Evolutionary conservation across 106 monocot species (phyloP), one percentile per base, ranked within the genome.

Genomic region (Dioscorea dumetorum): DNA sequence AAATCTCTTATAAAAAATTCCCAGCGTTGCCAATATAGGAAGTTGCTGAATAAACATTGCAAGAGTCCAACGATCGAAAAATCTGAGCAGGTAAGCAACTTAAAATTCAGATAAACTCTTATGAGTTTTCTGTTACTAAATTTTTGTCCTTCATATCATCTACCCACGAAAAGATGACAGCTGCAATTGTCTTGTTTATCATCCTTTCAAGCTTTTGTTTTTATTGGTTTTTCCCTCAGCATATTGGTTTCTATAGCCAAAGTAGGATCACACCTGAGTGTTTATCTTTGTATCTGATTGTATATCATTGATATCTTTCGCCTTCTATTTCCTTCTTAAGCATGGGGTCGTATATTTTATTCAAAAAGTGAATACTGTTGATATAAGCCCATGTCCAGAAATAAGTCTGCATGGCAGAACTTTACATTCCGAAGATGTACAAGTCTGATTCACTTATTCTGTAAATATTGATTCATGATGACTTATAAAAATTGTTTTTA

Each of bases 1-100:
- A 81, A 79, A 78, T 73, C 78, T 62, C 74, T 88, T 15, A 88
- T 88, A 73, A 66, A 70, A 12, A 78, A 88, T 71, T 68, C 76
- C 33, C 71, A 70, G 20, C 68, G 60, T 48, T 87, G 83, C 61
- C 74, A 72, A 4, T 54, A 64, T 50, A 67, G 50, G 65, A 81
- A 49, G 33, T 69, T 88, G 64, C 52, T 84, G 54, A 33, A 24
- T 52, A 84, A 60, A 56, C 80, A 79, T 74, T 84, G 80, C 58
- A 22, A 48, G 32, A 32, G 68, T 51, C 41, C 66, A 41, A 54
- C 50, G 50, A 53, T 33, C 24, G 58, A 31, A 48, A 17, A 57
- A 5, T 34, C 11, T 21, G 24, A 60, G 8, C 21, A 33, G 50
- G 33, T 50, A 33, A 17, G 15, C 48, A 67, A 24, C 9, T 60